phyloP scores from a whole-genome alignment of 495 filamentous ascomycete species.

The Articulospora tetracladia region DNA sequence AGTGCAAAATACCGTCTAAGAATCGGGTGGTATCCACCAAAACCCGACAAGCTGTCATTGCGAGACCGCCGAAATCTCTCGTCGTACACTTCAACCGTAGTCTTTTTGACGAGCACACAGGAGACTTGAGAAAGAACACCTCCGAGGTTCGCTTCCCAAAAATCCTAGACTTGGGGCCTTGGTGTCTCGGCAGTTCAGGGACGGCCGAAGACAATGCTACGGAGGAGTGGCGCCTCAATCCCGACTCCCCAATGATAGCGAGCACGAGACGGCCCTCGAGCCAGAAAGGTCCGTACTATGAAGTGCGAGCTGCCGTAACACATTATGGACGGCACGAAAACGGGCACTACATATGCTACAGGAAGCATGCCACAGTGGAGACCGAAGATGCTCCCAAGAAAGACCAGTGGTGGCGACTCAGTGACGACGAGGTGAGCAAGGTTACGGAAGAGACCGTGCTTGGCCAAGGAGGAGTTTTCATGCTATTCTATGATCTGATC shows the following conservation, averaged over 20 bases:
- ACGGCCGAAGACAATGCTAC: constrained; percentile 25
- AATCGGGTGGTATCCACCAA: constrained; percentile 70
- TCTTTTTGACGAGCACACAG: constrained; percentile 78
- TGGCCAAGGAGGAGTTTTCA: constrained; percentile 81
- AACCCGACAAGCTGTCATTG: constrained; percentile 82
- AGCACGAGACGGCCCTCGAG: constrained; percentile 31
- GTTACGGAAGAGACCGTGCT: constrained; percentile 73
- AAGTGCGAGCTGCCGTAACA: constrained; percentile 79
- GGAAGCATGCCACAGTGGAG: constrained; percentile 50
- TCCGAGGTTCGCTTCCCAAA: constrained; percentile 73
- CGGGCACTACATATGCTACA: constrained; percentile 92
- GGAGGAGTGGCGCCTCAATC: constrained; percentile 67
- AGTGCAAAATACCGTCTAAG: constrained; percentile 69
- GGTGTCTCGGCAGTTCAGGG: constrained; percentile 62
- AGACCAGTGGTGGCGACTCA: constrained; percentile 72
- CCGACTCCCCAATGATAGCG: constrained; percentile 65
- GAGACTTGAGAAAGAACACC: constrained; percentile 75
- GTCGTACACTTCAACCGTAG: constrained; percentile 89
- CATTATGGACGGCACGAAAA: constrained; percentile 91
- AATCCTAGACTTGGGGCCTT: constrained; percentile 66
- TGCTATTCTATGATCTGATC: constrained; percentile 91
- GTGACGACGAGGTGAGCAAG: constrained; percentile 75
- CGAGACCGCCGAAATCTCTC: constrained; percentile 72
- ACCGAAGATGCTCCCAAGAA: constrained; percentile 26
- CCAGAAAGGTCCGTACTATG: constrained; percentile 58